phyloP scores from a whole-genome alignment of 306 rosid species.

The Vigna reflexopilosa region DNA sequence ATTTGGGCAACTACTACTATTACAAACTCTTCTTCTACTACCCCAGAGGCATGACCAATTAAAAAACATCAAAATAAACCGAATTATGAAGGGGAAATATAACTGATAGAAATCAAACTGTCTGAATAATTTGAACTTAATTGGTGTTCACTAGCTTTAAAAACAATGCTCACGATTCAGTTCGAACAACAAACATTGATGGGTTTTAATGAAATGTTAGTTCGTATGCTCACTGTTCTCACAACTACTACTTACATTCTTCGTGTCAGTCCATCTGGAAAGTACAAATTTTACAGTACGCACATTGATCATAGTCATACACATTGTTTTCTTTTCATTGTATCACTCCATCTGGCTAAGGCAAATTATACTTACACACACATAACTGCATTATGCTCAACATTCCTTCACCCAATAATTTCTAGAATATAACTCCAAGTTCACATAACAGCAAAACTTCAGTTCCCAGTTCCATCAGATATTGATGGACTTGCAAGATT shows the following conservation, averaged over 20 bases:
- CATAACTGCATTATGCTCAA: constrained; percentile 22
- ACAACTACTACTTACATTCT: constrained; percentile 39
- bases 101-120: neutral
- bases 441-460: constrained; percentile 14
- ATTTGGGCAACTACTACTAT: neutral
- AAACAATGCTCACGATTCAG: constrained; percentile 35
- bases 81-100: constrained; percentile 8
- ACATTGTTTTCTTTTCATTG: constrained; percentile 28
- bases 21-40: constrained; percentile 1
- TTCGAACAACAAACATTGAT: constrained; percentile 48
- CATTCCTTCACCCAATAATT: constrained; percentile 15
- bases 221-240: constrained; percentile 23
- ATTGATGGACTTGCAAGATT: constrained; percentile 4
- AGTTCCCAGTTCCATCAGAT: constrained; percentile 14
- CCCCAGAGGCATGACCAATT: neutral
- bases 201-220: constrained; percentile 50
- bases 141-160: neutral
- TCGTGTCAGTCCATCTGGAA: constrained; percentile 45
- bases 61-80: constrained; percentile 30
- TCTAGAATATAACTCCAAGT: constrained; percentile 18
- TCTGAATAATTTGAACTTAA: neutral
- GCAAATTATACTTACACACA: constrained; percentile 7
- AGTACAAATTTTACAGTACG: constrained; percentile 43
- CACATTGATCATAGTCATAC: constrained; percentile 18
- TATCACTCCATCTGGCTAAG: constrained; percentile 16